phyloP scores from a whole-genome alignment of 306 rosid species.

The Cucurbita maxima region DNA sequence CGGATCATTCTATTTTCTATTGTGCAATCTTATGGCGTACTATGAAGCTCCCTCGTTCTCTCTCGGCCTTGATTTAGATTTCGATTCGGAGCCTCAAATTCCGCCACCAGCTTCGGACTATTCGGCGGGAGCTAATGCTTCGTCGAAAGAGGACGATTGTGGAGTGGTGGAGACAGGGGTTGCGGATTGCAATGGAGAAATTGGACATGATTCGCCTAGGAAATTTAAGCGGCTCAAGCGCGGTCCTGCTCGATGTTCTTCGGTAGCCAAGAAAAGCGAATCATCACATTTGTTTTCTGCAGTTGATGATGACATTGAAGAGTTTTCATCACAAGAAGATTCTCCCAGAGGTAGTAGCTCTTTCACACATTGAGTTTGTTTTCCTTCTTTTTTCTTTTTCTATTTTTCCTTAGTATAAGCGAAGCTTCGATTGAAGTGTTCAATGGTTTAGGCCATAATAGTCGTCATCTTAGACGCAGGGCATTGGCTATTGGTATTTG shows the following conservation, averaged over 20 bases:
- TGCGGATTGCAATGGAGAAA: constrained; percentile 23
- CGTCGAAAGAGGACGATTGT: constrained; percentile 1
- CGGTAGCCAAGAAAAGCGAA: constrained; percentile 3
- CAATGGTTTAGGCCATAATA: background rate
- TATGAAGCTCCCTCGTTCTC: constrained; percentile 63
- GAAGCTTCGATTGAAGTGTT: background rate
- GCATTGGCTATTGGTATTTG: background rate
- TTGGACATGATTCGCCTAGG: constrained; percentile 17
- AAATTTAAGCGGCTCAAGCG: constrained; percentile 61
- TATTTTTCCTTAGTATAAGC: background rate
- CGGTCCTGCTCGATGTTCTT: constrained; percentile 15
- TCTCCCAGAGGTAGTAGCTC: constrained; percentile 13
- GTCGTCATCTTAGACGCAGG: background rate
- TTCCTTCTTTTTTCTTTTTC: too few relatives aligned
- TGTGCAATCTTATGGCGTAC: constrained; percentile 31
- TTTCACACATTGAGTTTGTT: too few relatives aligned
- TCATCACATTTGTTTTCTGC: background rate
- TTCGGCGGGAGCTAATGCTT: background rate
- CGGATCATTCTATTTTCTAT: background rate
- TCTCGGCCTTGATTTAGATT: constrained; percentile 43
- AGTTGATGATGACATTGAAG: constrained; percentile 60
- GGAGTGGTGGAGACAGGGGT: constrained; percentile 10
- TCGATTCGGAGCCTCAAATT: constrained; percentile 27
- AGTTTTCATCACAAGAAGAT: constrained; percentile 56
- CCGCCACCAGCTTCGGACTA: background rate